Evolutionary conservation across 257 asterid genomes (phyloP), one percentile per base, ranked within the genome.

Genomic region (Primulina tabacum): DNA sequence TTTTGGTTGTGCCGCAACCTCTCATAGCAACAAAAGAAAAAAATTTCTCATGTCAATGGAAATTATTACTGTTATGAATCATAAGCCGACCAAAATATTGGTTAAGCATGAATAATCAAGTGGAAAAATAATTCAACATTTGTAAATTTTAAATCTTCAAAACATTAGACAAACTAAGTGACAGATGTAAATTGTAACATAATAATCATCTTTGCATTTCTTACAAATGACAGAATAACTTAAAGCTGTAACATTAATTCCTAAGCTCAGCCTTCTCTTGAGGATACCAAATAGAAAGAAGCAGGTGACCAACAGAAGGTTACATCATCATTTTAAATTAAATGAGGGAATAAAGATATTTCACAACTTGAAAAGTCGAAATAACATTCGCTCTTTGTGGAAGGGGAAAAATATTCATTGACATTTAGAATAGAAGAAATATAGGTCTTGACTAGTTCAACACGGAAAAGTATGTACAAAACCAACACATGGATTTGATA

Each of bases 11-110:
- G 67, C 20, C 35, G 57, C 56, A 62, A 64, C 12, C 70, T 33
- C 11, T 28, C 57, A 61, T 29, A 34, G 33, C 12, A 64, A 67
- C 4, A 9, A 34, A 53, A n/a, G n/a, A 38, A 56, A 65, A 60
- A 59, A 69, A 30, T 57, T 68, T 65, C 37, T 3, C 20, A 37
- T 9, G 73, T 21, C 72, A 24, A 58, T 58, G 30, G 20, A 18
- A 61, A 56, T 55, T n/a, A 35, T 16, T 40, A 43, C 3, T 28
- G 33, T 52, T 33, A 68, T 43, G 72, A 56, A 35, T 53, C 11
- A n/a, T 65, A 67, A 74, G 71, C 30, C 67, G 63, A 71, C 71
- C 40, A 32, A 70, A 66, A 71, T 34, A 62, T 40, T 40, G 52
- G 58, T 62, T 59, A 67, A 47, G 37, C 38, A 26, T 34, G 66